Percentiles rank a stretch among this genome's conserved stretches.
These are phyloP conservation scores for Clonostachys rosea DNA, from an alignment of 2,329 filamentous ascomycete species.

Conservation along the genomic window DNA sequence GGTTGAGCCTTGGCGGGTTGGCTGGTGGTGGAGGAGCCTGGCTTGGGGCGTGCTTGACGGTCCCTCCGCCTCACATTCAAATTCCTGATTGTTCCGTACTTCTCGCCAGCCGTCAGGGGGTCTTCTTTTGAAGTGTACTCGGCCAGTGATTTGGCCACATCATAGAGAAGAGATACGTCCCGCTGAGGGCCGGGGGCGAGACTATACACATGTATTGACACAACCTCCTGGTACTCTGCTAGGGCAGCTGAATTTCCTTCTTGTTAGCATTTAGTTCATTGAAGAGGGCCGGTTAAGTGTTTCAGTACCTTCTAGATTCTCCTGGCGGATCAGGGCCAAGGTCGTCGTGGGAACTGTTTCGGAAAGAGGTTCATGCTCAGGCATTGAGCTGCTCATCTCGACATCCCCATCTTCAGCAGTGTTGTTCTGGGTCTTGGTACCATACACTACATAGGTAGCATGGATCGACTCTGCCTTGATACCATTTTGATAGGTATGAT, in stretches of 20 bases:
- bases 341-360: conserved; percentile 50
- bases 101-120: conserved; percentile 49
- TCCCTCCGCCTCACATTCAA: conserved; percentile 53
- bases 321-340: conserved; percentile 67
- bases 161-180: conserved; percentile 66
- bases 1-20: conserved; percentile 4
- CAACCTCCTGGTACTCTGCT: conserved; percentile 65
- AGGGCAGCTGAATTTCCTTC: conserved; percentile 51
- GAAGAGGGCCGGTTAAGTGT: not conserved
- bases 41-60: conserved; percentile 20
- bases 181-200: conserved; percentile 65
- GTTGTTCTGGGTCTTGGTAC: conserved; percentile 46
- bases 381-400: conserved; percentile 64
- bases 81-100: conserved; percentile 74
- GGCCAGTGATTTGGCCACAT: conserved; percentile 61
- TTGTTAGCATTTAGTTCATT: not conserved
- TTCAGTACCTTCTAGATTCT: conserved; percentile 60
- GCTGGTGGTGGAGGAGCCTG: conserved; percentile 12
- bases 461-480: conserved; percentile 72
- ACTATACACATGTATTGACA: conserved; percentile 84
- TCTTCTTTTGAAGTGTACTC: conserved; percentile 53
- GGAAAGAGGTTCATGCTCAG: conserved; percentile 36
- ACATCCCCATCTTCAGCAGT: conserved; percentile 55
- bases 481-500: conserved; percentile 70
- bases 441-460: conserved; percentile 87